Base-by-base conservation (phyloP, 2,329 filamentous ascomycete genomes). In the Epichloe scottii region DNA sequence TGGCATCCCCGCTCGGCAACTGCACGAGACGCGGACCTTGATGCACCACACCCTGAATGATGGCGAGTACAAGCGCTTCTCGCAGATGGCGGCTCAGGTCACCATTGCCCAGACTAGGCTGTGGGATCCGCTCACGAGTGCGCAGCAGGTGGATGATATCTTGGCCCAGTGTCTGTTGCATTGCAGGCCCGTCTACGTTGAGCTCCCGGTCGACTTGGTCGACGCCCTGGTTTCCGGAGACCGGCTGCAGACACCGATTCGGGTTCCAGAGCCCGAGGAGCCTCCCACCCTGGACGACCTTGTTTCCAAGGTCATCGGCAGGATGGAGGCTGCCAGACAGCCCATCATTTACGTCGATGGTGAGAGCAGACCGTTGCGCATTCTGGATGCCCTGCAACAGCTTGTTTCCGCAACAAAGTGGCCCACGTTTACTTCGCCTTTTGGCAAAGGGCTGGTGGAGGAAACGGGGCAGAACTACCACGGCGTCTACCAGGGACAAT, bases 1-100 rank as follows among this genome's bases (percentile, higher is more conserved):
- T 21, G 78, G 78, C 2, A 73, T 73, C 0, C 75, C 77, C 8
- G 62, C 65, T 2, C 66, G 71, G 2, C 54, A 58, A 8, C 64
- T 68, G 3, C 75, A 78, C 54, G 66, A 71, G 10, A 58, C 62
- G 2, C 66, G 72, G 3, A 59, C 65, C 11, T 54, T 71, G 46
- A 63, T 79, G 21, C 77, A 81, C 51, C 77, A 80, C 53, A 77
- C 76, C 0, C 69, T 80, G 55, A 71, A 72, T n/a, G 76, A 79
- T 55, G 75, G 74, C 11, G 71, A 79, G 34, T 79, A 73, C 51
- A 61, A 68, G 21, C 65, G 71, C 15, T 79, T 79, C 59, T 64
- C 69, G 7, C 64, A 73, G 44, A 76, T 80, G 71, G 64, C 68
- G 35, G 61, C 63, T 15, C 66, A 72, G 46, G 71, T 79, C 48